Base-by-base conservation (phyloP, 495 filamentous ascomycete genomes). In the Trypethelium eluteriae region DNA sequence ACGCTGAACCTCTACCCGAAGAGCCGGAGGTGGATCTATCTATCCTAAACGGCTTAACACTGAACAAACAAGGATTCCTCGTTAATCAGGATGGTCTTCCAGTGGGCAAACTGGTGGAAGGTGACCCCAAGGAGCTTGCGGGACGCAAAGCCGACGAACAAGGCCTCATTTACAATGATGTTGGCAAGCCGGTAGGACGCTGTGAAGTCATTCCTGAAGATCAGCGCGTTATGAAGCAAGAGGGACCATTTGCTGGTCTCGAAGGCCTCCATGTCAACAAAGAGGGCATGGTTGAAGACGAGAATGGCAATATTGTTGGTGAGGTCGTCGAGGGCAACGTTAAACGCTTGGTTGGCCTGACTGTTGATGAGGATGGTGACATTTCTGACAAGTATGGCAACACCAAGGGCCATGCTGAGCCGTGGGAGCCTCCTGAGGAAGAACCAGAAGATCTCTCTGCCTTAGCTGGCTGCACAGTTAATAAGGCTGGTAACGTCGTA, bases 401-500 rank as follows among this genome's bases (percentile, higher is more conserved):
- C 71, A 83, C 88, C 61, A 87, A 91, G 69, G 91, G 91, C 63
- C 86, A 84, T 63, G 88, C 87, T 14, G 88, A 92, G 76, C 85
- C 84, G 5, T 91, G 84, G 73, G 82, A 89, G 64, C 81, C 82
- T 59, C 81, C 76, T 39, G 86, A 82, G 68, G 80, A 76, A 67
- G 85, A 83, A 69, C 74, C 76, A 2, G 81, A 80, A 2, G 90
- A 95, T 70, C 79, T 85, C 57, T 91, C 88, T 2, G 76, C 82
- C 14, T 80, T 95, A 4, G 90, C 89, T 3, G 91, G 91, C 64
- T 91, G 91, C 81, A 83, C 86, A 3, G 88, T 94, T 73, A 96
- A 96, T 79, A 94, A 94, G 76, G 82, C 81, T 7, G 91, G 91
- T 59, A 93, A 93, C 56, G 84, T 93, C 18, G 91, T 96, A 65